Evolutionary conservation across 495 filamentous ascomycete genomes (phyloP).

Genomic region (Neurospora sp.): DNA sequence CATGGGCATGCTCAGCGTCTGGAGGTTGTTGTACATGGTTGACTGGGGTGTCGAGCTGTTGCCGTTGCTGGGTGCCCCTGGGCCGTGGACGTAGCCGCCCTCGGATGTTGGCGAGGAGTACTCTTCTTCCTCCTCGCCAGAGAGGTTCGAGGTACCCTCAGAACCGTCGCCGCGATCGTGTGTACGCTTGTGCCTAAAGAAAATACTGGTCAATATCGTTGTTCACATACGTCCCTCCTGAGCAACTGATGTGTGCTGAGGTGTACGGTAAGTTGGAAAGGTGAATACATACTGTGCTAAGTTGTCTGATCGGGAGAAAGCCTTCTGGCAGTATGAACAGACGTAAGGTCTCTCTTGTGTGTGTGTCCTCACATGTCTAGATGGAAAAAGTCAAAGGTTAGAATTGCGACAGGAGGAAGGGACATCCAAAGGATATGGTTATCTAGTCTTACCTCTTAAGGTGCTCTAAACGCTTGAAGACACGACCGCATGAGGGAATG

Average conservation of each 20-base stretch:
- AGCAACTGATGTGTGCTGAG: conserved; percentile 14
- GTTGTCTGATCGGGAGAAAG: conserved; percentile 96
- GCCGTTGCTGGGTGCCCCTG: conserved; percentile 32
- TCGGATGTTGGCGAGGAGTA: conserved; percentile 56
- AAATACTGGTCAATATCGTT: conserved; percentile 11
- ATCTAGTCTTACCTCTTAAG: conserved; percentile 79
- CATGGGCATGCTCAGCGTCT: conserved; percentile 48
- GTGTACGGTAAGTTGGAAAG: conserved; percentile 11
- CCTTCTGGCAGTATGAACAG: conserved; percentile 95
- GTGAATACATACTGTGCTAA: conserved; percentile 77
- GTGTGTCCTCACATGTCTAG: conserved; percentile 95
- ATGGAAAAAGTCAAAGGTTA: conserved; percentile 42
- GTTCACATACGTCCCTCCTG: conserved; percentile 8
- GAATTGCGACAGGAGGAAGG: conserved; percentile 32
- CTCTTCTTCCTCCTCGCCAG: conserved; percentile 72
- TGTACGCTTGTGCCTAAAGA: conserved; percentile 78
- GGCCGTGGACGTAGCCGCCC: conserved; percentile 38
- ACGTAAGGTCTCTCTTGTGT: conserved; percentile 98
- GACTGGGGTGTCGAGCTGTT: conserved; percentile 21
- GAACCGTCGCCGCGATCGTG: conserved; percentile 70
- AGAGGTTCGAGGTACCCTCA: conserved; percentile 54
- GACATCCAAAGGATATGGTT: conserved; percentile 35
- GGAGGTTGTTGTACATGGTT: conserved; percentile 37
- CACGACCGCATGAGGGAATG: conserved; percentile 93
- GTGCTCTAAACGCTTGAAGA: conserved; percentile 98